Evolutionary conservation across 345 rosid species (phyloP), one percentile per base, ranked within the genome.

Genomic region (Moricandia arvensis): DNA sequence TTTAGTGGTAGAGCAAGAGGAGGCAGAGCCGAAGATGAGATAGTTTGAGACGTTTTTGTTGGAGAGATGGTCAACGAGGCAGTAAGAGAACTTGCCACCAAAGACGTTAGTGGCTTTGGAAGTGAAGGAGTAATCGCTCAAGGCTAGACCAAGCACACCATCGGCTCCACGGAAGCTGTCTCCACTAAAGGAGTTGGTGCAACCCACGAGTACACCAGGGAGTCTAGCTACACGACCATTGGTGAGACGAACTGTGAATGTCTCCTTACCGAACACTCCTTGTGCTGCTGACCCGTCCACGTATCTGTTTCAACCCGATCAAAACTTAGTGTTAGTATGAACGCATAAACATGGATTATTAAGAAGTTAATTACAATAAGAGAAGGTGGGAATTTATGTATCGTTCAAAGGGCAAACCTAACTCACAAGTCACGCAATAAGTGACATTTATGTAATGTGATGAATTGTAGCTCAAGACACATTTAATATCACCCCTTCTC

Each of bases 1-100:
- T 1, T 62, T 54, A 26, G 73, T 75, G 1, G 21, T 8, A 6
- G 15, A 13, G 7, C 24, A 21, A 21, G 51, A 5, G 15, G 15
- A 13, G 13, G 64, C 1, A 11, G 67, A 68, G 21, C 94, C 91
- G 41, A 89, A 86, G 45, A 35, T 63, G 73, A 89, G 80, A 66
- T 86, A 87, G 78, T 79, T 87, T 4, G 84, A 67, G 68, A 75
- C 67, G 69, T 85, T 83, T 43, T 72, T 82, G 80, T 71, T 84
- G 65, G 86, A 83, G 18, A 85, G 69, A 71, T 83, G 94, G 72
- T 87, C 89, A 18, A 89, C 89, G 0, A 87, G 82, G 73, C 94
- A 89, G 68, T 87, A 89, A 0, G 90, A 86, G 79, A 89, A 89
- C 31, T 80, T 84, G 12, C 82, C 73, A 0, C 82, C 89, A 7